These are phyloP conservation scores for Cymodocea nodosa DNA, from an alignment of 116 monocot genomes.

Conservation along the genomic window DNA sequence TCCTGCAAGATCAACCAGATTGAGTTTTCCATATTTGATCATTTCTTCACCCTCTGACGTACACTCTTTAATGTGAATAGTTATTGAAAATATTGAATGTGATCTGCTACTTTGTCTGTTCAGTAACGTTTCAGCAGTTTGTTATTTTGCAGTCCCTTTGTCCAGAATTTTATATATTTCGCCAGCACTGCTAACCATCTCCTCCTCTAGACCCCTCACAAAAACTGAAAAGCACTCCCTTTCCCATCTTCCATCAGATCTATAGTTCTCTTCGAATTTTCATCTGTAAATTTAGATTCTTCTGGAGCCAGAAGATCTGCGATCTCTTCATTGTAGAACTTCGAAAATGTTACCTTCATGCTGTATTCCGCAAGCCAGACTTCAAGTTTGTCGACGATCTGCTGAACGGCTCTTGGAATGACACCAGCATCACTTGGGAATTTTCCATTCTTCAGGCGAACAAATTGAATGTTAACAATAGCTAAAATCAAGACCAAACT, in stretches of 20 bases:
- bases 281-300: constrained; percentile 62
- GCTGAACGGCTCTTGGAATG: constrained; percentile 78
- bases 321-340: constrained; percentile 97
- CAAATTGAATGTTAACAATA: neutral
- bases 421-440: constrained; percentile 90
- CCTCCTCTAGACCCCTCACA: constrained; percentile 94
- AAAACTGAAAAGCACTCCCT: constrained; percentile 84
- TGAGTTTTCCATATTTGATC: constrained; percentile 95
- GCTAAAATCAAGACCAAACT: neutral
- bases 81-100: constrained; percentile 94
- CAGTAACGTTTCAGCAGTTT: constrained; percentile 88
- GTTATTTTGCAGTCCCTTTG: constrained; percentile 86
- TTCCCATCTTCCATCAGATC: constrained; percentile 98
- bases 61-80: constrained; percentile 92
- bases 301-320: constrained; percentile 92
- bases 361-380: constrained; percentile 79
- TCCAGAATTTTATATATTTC: constrained; percentile 97
- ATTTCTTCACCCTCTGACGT: constrained; percentile 93
- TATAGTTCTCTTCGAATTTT: constrained; percentile 80
- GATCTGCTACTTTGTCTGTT: constrained; percentile 97
- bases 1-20: constrained; percentile 98
- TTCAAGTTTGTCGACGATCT: constrained; percentile 85
- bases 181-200: constrained; percentile 60
- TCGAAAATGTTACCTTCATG: constrained; percentile 94
- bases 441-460: constrained; percentile 62